Evolutionary conservation across 2,329 filamentous ascomycete species (phyloP).

Genomic region (Paraphaeosphaeria minitans): DNA sequence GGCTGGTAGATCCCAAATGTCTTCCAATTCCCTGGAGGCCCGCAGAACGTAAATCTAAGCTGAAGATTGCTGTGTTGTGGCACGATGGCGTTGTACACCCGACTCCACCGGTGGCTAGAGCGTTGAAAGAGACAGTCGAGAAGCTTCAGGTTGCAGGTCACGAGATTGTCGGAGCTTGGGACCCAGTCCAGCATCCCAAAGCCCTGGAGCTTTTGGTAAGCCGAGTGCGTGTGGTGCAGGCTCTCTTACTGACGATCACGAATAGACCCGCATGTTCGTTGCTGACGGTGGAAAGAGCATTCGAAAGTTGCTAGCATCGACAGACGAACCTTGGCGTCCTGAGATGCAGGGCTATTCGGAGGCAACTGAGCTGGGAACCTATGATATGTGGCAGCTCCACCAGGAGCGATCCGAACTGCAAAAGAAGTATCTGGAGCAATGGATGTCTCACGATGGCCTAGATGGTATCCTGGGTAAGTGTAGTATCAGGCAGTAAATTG

Average conservation of each 20-base stretch:
- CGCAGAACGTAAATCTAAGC: slow-evolving; percentile 51
- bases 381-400: slow-evolving; percentile 58
- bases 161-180: slow-evolving; percentile 61
- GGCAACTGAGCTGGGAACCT: slow-evolving; percentile 51
- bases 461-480: slow-evolving; percentile 51
- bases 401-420: slow-evolving; percentile 51
- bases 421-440: slow-evolving; percentile 53
- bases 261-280: slow-evolving; percentile 51
- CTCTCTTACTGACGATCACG: slow-evolving; percentile 4
- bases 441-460: slow-evolving; percentile 48
- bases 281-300: slow-evolving; percentile 59
- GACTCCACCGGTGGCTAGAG: slow-evolving; percentile 60
- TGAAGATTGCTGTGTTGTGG: slow-evolving; percentile 64
- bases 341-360: slow-evolving; percentile 55
- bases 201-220: slow-evolving; percentile 57
- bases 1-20: slow-evolving; percentile 58
- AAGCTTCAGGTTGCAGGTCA: slow-evolving; percentile 58
- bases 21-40: slow-evolving; percentile 60
- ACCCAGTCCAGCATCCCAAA: slow-evolving; percentile 58
- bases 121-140: slow-evolving; percentile 60
- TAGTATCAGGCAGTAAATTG: not conserved
- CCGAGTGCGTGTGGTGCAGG: not conserved
- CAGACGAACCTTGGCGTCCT: slow-evolving; percentile 53
- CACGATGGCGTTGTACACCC: slow-evolving; percentile 58
- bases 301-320: slow-evolving; percentile 46